Evolutionary conservation across 1,284 basidiomycete genomes (phyloP), one percentile per base, ranked within the genome.

Genomic region (Fomitopsis schrenkii): DNA sequence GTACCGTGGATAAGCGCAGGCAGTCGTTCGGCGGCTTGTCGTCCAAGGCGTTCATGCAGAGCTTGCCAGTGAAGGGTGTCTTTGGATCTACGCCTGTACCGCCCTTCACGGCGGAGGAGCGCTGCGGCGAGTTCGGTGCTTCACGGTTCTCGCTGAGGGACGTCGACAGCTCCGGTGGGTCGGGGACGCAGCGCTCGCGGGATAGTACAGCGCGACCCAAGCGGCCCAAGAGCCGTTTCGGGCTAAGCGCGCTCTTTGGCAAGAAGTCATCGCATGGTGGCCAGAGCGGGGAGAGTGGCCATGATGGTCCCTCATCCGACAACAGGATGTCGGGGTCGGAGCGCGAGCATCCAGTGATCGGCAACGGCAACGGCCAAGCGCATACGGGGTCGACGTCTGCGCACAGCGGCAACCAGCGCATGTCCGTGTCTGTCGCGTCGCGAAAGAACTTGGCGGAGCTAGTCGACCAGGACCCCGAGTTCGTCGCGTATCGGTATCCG

Each of bases 401-500:
- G 28, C 67, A 70, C 59, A 69, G 68, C 63, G 69, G 83, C 60
- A 67, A 66, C 15, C 76, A 79, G 61, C 78, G 87, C 57, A 77
- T 86, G 79, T 88, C 86, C 41, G 76, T 86, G 79, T 88, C 86
- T 40, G 76, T 85, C 22, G 78, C 79, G n/a, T 85, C 87, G 22
- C 80, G 86, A 59, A 90, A 85, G 76, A 85, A 84, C 55, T 77
- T 91, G 59, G 89, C 90, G 66, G 84, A 87, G 65, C 79, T 90
- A n/a, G 90, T 93, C 33, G 81, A 88, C 33, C 91, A 90, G 74
- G 90, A 91, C 70, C 75, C 84, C 2, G 87, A 93, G 33, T 93
- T 93, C 69, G 86, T 93, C 62, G 90, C 91, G 3, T 93, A 93
- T 72, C 84, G 91, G 42, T 93, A 93, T 73, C 91, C 91, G 9